A percentile compares a stretch with the other conserved stretches of the same genome.
Conservation (phyloP, 225 moss, liverwort and hornwort species). For the Pseudoscleropodium purum region DNA sequence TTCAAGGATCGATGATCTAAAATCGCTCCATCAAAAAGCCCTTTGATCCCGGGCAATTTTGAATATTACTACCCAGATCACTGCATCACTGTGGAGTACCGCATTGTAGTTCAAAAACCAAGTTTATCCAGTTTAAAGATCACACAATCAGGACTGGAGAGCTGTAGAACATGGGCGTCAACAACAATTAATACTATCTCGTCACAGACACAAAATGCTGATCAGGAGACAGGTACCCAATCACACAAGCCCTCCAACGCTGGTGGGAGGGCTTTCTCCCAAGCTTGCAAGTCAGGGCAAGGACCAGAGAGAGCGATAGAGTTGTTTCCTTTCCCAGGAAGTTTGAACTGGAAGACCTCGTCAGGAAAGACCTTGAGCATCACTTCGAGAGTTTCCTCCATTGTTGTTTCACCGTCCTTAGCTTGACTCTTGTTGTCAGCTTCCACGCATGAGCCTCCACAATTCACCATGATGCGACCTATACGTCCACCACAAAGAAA, state of each 20-base stretch:
- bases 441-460: slow-evolving; percentile 89
- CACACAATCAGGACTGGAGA: background rate
- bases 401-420: slow-evolving; percentile 55
- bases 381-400: slow-evolving; percentile 68
- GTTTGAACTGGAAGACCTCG: slow-evolving; percentile 29
- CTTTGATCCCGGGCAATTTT: background rate
- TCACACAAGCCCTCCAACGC: slow-evolving; percentile 20
- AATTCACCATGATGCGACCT: slow-evolving; percentile 85
- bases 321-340: slow-evolving; percentile 53
- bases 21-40: background rate
- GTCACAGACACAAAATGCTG: background rate
- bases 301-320: slow-evolving; percentile 66
- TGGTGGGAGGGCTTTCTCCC: slow-evolving; percentile 58
- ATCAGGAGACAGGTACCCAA: slow-evolving; percentile 27
- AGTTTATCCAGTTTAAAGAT: background rate
- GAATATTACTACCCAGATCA: background rate
- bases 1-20: background rate
- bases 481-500: background rate
- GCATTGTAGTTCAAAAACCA: background rate
- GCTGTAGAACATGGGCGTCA: background rate
- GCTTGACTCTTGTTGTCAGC: slow-evolving; percentile 27
- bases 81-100: background rate
- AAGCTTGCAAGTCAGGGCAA: slow-evolving; percentile 38
- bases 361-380: slow-evolving; percentile 46
- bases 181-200: background rate